Percentiles rank a stretch among this genome's conserved stretches.
Conservation (phyloP, 805 yeast species). For the Grigorovia transvaalensis region DNA sequence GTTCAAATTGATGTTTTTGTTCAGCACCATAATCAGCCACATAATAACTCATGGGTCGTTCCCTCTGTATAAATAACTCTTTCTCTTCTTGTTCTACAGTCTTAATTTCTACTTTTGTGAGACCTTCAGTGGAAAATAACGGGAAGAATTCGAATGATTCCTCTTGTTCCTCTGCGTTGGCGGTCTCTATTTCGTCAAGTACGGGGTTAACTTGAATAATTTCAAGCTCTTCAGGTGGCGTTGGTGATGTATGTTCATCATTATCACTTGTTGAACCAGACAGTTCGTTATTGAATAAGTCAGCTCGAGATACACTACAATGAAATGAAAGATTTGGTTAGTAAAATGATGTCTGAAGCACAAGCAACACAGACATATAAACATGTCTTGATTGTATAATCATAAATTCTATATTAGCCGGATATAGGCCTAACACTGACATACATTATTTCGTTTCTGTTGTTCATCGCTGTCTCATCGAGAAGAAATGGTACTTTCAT, state of each 20-base stretch:
- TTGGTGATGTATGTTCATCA: conserved; percentile 9
- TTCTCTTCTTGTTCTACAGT: conserved; percentile 16
- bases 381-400: no score
- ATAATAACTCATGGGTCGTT: conserved; percentile 20
- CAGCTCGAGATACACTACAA: conserved; percentile 5
- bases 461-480: no score
- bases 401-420: no score
- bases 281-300: neutral
- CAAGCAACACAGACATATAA: no score
- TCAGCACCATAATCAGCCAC: conserved; percentile 10
- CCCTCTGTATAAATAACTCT: conserved; percentile 10
- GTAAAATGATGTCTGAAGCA: conserved; percentile 2
- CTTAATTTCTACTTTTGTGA: conserved; percentile 21
- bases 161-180: conserved; percentile 2
- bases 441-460: no score
- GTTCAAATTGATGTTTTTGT: conserved; percentile 8
- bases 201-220: conserved; percentile 14
- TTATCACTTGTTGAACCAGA: conserved; percentile 13
- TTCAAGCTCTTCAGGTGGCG: conserved; percentile 10
- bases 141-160: conserved; percentile 25
- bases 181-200: conserved; percentile 1
- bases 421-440: no score
- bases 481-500: no score
- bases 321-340: conserved; percentile 6
- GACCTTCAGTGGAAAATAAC: conserved; percentile 17